Conservation (phyloP, 192 early-diverging fungal genomes). For the Funneliformis mosseae region DNA sequence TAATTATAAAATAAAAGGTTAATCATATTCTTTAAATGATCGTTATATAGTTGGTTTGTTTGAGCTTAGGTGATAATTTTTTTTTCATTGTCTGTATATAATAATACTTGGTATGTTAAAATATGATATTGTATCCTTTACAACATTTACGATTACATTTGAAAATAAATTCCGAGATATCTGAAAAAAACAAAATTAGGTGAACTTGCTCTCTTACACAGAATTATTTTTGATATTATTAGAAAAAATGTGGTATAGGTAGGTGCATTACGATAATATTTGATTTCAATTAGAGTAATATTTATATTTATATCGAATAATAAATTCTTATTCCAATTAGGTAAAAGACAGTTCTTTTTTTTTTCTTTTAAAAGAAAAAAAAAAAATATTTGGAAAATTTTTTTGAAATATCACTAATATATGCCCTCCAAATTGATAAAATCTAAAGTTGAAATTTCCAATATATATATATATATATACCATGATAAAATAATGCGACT, state of each 20-base stretch:
- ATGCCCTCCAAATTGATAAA: neutral
- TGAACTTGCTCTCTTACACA: neutral
- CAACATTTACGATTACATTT: neutral
- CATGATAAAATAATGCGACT: neutral
- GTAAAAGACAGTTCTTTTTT: neutral
- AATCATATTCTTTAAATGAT: neutral
- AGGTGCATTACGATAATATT: too few species aligned
- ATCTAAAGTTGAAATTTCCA: neutral
- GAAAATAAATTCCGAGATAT: neutral
- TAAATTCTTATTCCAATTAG: neutral
- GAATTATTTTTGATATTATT: too few species aligned
- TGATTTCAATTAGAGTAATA: too few species aligned
- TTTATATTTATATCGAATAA: too few species aligned
- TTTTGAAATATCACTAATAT: neutral
- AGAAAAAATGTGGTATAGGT: too few species aligned
- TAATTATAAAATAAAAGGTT: neutral
- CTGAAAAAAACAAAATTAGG: neutral
- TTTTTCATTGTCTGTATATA: neutral
- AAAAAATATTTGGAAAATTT: neutral
- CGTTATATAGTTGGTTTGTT: neutral
- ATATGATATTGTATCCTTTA: neutral
- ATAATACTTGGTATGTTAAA: neutral
- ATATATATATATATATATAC: conserved; percentile 2
- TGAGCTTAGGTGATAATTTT: neutral
- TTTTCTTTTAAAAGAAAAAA: neutral